Percentiles rank a stretch among this genome's conserved stretches.
phyloP scores from a whole-genome alignment of 1,284 basidiomycete species.

The Cutaneotrichosporon sp. region DNA sequence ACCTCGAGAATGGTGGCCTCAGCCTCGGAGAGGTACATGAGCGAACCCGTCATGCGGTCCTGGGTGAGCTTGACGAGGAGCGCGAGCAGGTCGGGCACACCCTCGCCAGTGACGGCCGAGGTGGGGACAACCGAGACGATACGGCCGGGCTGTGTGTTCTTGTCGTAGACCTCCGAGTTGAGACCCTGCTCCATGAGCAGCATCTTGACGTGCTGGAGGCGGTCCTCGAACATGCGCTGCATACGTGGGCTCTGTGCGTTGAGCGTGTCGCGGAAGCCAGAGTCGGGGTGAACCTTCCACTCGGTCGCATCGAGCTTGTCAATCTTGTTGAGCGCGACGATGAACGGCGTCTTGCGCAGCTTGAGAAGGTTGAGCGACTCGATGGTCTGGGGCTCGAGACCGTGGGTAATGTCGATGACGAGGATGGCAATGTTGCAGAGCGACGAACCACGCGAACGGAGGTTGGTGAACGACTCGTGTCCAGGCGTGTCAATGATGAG shows the following conservation, averaged over 20 bases:
- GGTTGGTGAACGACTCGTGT: constrained; percentile 98
- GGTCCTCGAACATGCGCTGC: constrained; percentile 90
- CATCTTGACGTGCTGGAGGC: constrained; percentile 77
- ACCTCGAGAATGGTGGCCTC: constrained; percentile 99
- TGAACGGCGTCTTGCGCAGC: constrained; percentile 97
- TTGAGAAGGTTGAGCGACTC: constrained; percentile 91
- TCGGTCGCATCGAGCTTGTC: constrained; percentile 57
- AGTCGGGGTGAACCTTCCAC: constrained; percentile 90
- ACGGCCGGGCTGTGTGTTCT: constrained; percentile 92
- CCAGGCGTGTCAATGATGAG: constrained; percentile 98
- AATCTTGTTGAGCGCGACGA: constrained; percentile 92
- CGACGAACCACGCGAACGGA: constrained; percentile 93
- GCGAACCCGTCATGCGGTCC: constrained; percentile 91
- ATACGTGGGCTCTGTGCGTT: constrained; percentile 79
- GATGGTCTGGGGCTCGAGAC: constrained; percentile 93
- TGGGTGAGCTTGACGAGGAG: constrained; percentile 96
- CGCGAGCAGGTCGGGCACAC: constrained; percentile 99
- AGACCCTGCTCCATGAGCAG: constrained; percentile 97
- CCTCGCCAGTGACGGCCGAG: constrained; percentile 96
- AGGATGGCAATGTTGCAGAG: constrained; percentile 99
- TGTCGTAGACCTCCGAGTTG: constrained; percentile 93
- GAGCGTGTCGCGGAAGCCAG: constrained; percentile 86
- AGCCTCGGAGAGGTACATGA: constrained; percentile 98
- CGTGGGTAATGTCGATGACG: constrained; percentile 99
- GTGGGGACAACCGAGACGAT: constrained; percentile 97